Conservation (phyloP, 768 basidiomycete genomes). For the Boletus tomentosulus region DNA sequence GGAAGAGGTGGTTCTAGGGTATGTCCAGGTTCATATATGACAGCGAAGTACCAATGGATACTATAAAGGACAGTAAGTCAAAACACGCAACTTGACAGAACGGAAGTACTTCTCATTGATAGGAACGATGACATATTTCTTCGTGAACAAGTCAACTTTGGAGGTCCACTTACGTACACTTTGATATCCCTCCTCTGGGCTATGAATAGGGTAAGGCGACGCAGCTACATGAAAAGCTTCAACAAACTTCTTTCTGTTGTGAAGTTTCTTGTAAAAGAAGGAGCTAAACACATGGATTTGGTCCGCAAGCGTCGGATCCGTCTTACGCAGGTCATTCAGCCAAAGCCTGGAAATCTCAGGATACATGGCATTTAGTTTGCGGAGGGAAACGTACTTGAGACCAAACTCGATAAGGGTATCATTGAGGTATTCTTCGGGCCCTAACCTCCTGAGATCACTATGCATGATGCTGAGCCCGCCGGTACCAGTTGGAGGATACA, state of each 20-base stretch:
- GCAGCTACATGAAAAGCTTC: neutral
- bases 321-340: conserved; percentile 53
- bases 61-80: conserved; percentile 38
- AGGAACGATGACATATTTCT: conserved; percentile 91
- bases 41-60: conserved; percentile 94
- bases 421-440: conserved; percentile 84
- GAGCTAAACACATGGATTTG: conserved; percentile 92
- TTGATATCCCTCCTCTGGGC: conserved; percentile 64
- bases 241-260: conserved; percentile 51
- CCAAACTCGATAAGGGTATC: conserved; percentile 97
- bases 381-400: conserved; percentile 61
- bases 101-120: conserved; percentile 88
- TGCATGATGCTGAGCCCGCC: conserved; percentile 81
- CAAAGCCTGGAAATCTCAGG: conserved; percentile 51
- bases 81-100: neutral
- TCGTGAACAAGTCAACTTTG: conserved; percentile 81
- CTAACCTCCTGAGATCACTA: conserved; percentile 70
- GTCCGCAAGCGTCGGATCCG: conserved; percentile 57
- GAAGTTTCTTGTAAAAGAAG: conserved; percentile 96
- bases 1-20: conserved; percentile 50
- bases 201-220: conserved; percentile 18
- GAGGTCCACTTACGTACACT: conserved; percentile 94
- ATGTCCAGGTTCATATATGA: conserved; percentile 79
- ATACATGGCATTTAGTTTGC: neutral
- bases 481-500: conserved; percentile 65